Conservation (phyloP, 768 basidiomycete genomes). For the Terana coerulea region DNA sequence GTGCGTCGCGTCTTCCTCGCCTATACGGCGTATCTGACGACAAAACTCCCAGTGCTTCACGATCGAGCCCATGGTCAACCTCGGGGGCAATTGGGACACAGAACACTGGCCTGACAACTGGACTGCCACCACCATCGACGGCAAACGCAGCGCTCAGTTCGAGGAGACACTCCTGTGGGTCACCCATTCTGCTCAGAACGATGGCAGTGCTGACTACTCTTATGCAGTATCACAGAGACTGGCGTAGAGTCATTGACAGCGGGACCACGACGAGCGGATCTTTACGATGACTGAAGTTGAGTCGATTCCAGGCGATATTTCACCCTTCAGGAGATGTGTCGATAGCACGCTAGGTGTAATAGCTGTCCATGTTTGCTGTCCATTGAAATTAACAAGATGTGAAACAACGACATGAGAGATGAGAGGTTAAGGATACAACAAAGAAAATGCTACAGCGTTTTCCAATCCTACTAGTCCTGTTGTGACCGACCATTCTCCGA, state of each 20-base stretch:
- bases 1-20: constrained; percentile 37
- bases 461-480: constrained; percentile 3
- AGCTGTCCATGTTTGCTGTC: too few relatives aligned
- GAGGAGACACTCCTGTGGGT: constrained; percentile 94
- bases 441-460: too few relatives aligned
- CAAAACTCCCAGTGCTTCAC: constrained; percentile 44
- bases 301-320: too few relatives aligned
- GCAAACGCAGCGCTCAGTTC: constrained; percentile 91
- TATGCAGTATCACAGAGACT: constrained; percentile 78
- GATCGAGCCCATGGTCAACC: constrained; percentile 92
- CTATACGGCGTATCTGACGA: constrained; percentile 3
- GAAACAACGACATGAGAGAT: too few relatives aligned
- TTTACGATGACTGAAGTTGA: constrained; percentile 18
- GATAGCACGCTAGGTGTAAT: too few relatives aligned
- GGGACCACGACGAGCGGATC: constrained; percentile 32
- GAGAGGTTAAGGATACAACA: too few relatives aligned
- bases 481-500: not conserved
- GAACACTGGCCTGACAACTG: constrained; percentile 93
- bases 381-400: too few relatives aligned
- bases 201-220: constrained; percentile 3
- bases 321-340: too few relatives aligned
- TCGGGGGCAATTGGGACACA: constrained; percentile 72
- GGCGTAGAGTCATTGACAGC: constrained; percentile 87
- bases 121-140: constrained; percentile 93
- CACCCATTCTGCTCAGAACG: not conserved